A percentile compares a stretch with the other conserved stretches of the same genome.
Evolutionary conservation across 2,329 filamentous ascomycete species (phyloP).

Genomic region (Arthrinium puccinioides): DNA sequence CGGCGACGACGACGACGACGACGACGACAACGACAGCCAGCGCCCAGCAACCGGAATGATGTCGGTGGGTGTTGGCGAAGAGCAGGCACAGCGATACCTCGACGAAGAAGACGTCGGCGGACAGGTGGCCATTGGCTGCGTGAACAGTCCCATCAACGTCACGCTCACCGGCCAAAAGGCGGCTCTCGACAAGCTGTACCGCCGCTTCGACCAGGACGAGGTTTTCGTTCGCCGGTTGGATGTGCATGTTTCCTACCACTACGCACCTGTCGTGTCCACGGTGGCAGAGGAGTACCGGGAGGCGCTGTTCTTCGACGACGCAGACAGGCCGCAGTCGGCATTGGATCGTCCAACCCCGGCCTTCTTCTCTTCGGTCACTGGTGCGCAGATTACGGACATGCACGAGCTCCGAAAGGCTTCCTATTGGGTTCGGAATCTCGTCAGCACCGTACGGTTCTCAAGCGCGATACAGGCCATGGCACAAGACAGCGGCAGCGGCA

Average conservation of each 20-base stretch:
- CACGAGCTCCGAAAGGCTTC: constrained; percentile 12
- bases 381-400: constrained; percentile 15
- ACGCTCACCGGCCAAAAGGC: constrained; percentile 19
- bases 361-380: too few relatives aligned
- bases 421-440: constrained; percentile 25
- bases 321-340: too few relatives aligned
- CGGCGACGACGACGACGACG: neutral
- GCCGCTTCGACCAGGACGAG: constrained; percentile 15
- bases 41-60: constrained; percentile 17
- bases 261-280: constrained; percentile 29
- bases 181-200: constrained; percentile 20
- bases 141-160: constrained; percentile 20
- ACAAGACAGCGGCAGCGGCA: neutral
- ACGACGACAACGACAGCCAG: too few relatives aligned
- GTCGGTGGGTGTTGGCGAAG: constrained; percentile 10
- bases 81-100: neutral
- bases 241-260: constrained; percentile 36
- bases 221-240: constrained; percentile 25
- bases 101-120: constrained; percentile 8
- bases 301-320: too few relatives aligned
- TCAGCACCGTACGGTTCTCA: constrained; percentile 26
- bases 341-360: too few relatives aligned
- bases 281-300: constrained; percentile 24
- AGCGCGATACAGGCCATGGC: constrained; percentile 21
- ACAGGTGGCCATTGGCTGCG: constrained; percentile 18